phyloP scores from a whole-genome alignment of 2,329 filamentous ascomycete species.

The Ampelomyces quisqualis region DNA sequence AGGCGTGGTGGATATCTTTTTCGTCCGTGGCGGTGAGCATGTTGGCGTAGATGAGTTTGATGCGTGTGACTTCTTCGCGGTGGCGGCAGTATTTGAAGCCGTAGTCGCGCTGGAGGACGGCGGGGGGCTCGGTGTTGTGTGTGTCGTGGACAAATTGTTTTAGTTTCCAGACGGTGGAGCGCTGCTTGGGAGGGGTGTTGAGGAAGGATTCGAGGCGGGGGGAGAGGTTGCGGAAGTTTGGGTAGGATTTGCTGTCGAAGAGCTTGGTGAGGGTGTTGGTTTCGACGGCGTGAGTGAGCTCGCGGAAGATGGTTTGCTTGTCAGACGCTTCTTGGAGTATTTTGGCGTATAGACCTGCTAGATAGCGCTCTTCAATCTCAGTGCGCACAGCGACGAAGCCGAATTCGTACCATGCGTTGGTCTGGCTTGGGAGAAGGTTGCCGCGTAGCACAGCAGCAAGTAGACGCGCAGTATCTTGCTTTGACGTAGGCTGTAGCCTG shows the following conservation, averaged over 20 bases:
- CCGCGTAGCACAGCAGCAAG: background rate
- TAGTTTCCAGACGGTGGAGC: conserved; percentile 15
- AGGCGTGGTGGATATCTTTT: conserved; percentile 14
- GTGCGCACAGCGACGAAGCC: conserved; percentile 15
- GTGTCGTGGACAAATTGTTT: conserved; percentile 17
- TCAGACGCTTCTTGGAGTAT: conserved; percentile 6
- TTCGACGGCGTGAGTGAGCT: conserved; percentile 12
- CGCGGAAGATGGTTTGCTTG: conserved; percentile 4
- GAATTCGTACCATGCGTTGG: conserved; percentile 16
- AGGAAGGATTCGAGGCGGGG: conserved; percentile 18
- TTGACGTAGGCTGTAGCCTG: conserved; percentile 4
- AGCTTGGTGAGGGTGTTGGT: conserved; percentile 3
- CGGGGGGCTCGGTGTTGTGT: conserved; percentile 7
- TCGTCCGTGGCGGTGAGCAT: conserved; percentile 8
- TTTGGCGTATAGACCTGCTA: conserved; percentile 12
- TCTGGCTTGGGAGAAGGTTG: background rate
- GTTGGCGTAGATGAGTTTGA: conserved; percentile 17
- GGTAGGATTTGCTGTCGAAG: conserved; percentile 9
- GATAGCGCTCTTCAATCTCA: conserved; percentile 3
- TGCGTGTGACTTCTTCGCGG: conserved; percentile 15
- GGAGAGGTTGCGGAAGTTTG: conserved; percentile 1
- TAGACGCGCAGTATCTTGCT: conserved; percentile 6
- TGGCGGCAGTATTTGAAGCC: conserved; percentile 15
- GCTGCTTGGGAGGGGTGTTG: background rate
- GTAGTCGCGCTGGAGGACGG: conserved; percentile 19